Base-by-base conservation (phyloP, 2,329 filamentous ascomycete species). In the Ascochyta fabae region DNA sequence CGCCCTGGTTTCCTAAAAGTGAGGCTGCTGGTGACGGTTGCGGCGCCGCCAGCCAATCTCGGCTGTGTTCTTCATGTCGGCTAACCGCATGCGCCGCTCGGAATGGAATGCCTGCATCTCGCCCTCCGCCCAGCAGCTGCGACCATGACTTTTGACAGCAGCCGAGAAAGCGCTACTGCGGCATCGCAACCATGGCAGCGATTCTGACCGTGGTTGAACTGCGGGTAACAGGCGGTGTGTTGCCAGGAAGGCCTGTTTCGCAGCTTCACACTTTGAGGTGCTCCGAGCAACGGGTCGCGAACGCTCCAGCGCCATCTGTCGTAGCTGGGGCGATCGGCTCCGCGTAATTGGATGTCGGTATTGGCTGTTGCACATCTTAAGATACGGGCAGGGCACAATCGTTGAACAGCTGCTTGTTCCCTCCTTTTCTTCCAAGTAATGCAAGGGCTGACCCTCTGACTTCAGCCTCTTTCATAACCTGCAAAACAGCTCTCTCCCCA, bases 371-470 rank as follows among this genome's bases (percentile, higher is more conserved):
- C 60, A 57, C 61, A 63, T 63, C 46, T 61, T 60, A 60, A 65
- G 49, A 66, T 64, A 63, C 61, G 58, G 62, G 58, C 66, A 61
- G 48, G 58, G 66, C 64, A 65, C 60, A 57, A 60, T 44, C 52
- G 56, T 45, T 52, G 38, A 41, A 53, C 47, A 34, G 58, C 40
- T 65, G 55, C 64, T 48, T 64, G 60, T 68, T 60, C 60, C 58
- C 60, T 57, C 53, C 49, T 66, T 69, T 66, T 65, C 68, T 67
- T 65, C 67, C 63, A 62, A 67, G 67, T 62, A 63, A 73, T 67
- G 70, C 70, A 74, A 74, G 70, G 71, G 63, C 70, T 63, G 63
- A 61, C 61, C 58, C 62, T 64, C 61, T 62, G 53, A 60, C 59
- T 62, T 63, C 56, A 64, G 54, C 64, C 64, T 62, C 57, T 52